Percentiles rank a stretch among this genome's conserved stretches.
Evolutionary conservation across 1,139 yeast genomes (phyloP).

Genomic region (Wickerhamomyces sp.): DNA sequence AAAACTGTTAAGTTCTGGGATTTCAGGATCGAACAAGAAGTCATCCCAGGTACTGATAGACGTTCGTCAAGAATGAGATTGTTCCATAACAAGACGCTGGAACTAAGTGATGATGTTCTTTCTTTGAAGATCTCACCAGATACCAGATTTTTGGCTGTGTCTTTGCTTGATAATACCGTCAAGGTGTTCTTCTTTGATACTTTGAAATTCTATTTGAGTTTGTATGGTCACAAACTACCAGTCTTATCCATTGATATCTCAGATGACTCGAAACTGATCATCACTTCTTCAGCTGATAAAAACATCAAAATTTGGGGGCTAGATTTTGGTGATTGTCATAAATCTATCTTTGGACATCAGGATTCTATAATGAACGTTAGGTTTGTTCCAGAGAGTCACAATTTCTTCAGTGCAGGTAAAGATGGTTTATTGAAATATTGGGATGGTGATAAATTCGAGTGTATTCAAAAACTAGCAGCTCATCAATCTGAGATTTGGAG

Average conservation of each 20-base stretch:
- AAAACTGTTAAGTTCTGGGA: conserved; percentile 88
- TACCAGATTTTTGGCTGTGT: conserved; percentile 69
- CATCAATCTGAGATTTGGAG: conserved; percentile 97
- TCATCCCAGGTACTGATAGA: conserved; percentile 64
- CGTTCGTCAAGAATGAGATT: conserved; percentile 52
- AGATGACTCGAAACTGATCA: conserved; percentile 75
- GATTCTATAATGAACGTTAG: conserved; percentile 88
- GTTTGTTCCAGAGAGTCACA: conserved; percentile 79
- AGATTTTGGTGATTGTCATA: conserved; percentile 98
- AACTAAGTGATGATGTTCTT: conserved; percentile 79
- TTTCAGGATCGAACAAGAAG: conserved; percentile 60
- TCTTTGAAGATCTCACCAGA: conserved; percentile 83
- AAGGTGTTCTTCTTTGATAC: conserved; percentile 87
- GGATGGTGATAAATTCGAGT: conserved; percentile 97
- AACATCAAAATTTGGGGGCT: conserved; percentile 97
- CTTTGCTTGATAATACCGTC: conserved; percentile 86
- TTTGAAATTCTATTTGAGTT: conserved; percentile 77
- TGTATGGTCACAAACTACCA: conserved; percentile 95
- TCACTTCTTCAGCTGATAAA: conserved; percentile 95
- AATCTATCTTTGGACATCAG: conserved; percentile 93
- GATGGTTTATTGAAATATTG: conserved; percentile 89
- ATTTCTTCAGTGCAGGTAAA: conserved; percentile 86
- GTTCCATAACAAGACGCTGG: conserved; percentile 74
- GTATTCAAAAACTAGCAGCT: conserved; percentile 79
- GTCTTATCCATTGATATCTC: conserved; percentile 89